Conservation (phyloP, 2,329 filamentous ascomycete genomes). For the Laburnicola sp. region DNA sequence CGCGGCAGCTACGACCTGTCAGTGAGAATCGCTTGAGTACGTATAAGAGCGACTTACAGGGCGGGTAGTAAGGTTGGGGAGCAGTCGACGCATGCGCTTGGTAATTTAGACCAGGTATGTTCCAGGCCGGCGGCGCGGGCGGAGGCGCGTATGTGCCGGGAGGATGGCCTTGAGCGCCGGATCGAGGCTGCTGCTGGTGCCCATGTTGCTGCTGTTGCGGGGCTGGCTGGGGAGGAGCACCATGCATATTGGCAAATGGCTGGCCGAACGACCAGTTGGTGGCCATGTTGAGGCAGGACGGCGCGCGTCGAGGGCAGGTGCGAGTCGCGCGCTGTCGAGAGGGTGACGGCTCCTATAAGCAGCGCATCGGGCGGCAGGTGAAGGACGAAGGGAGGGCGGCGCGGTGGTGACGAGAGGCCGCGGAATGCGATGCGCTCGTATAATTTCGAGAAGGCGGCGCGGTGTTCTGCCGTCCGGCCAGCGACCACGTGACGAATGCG, state of each 20-base stretch:
- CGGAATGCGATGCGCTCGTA: conserved; percentile 4
- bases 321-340: background rate
- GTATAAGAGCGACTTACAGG: conserved; percentile 13
- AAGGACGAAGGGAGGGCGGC: background rate
- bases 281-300: conserved; percentile 27
- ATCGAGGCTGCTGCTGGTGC: conserved; percentile 9
- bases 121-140: conserved; percentile 7
- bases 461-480: too few relatives aligned
- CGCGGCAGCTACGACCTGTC: conserved; percentile 18
- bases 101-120: conserved; percentile 30
- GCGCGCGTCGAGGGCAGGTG: conserved; percentile 3
- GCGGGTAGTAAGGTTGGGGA: conserved; percentile 26
- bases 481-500: too few relatives aligned
- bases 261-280: conserved; percentile 33
- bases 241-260: too few relatives aligned
- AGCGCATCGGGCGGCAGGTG: background rate
- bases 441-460: too few relatives aligned
- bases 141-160: conserved; percentile 19
- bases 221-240: conserved; percentile 21
- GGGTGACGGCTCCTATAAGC: background rate
- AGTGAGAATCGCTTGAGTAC: conserved; percentile 6
- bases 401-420: background rate
- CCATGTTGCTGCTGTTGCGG: too few relatives aligned
- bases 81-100: conserved; percentile 28
- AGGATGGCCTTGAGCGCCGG: conserved; percentile 8